phyloP scores from a whole-genome alignment of 129 eudicot genomes.

The Tagetes patula region DNA sequence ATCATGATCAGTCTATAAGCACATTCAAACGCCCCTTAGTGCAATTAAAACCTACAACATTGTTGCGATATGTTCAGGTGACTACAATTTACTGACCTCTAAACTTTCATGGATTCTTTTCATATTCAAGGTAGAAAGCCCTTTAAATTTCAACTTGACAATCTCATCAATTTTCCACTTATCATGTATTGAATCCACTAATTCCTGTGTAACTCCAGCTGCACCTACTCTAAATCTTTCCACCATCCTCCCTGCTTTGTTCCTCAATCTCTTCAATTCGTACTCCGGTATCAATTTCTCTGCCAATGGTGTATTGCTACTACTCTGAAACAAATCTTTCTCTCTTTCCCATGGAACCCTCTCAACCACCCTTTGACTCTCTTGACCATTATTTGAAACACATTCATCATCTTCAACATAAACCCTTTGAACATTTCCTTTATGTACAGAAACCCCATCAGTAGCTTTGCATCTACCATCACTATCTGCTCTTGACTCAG shows the following conservation, averaged over 20 bases:
- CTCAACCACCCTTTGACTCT: constrained; percentile 19
- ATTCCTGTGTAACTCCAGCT: constrained; percentile 74
- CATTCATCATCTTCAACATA: constrained; percentile 25
- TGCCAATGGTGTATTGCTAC: constrained; percentile 57
- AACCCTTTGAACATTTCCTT: constrained; percentile 20
- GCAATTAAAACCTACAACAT: constrained; percentile 12
- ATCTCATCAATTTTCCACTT: constrained; percentile 85
- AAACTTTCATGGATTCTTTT: constrained; percentile 75
- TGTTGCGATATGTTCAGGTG: not conserved
- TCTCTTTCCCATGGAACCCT: constrained; percentile 49
- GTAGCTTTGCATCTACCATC: constrained; percentile 13
- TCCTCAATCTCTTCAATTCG: constrained; percentile 88
- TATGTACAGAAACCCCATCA: constrained; percentile 27
- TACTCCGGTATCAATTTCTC: constrained; percentile 78
- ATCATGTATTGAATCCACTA: constrained; percentile 72
- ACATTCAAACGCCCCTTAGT: constrained; percentile 4
- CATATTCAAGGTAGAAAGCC: constrained; percentile 75
- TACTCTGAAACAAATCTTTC: constrained; percentile 34
- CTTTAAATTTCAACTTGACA: constrained; percentile 87
- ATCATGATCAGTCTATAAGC: not conserved
- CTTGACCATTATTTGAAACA: constrained; percentile 10
- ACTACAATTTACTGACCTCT: constrained; percentile 60
- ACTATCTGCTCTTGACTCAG: constrained; percentile 21
- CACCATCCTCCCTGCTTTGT: constrained; percentile 74
- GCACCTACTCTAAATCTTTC: constrained; percentile 81